These are phyloP conservation scores for Cladobotryum protrusum DNA, from an alignment of 2,329 filamentous ascomycete genomes.

Conservation along the genomic window DNA sequence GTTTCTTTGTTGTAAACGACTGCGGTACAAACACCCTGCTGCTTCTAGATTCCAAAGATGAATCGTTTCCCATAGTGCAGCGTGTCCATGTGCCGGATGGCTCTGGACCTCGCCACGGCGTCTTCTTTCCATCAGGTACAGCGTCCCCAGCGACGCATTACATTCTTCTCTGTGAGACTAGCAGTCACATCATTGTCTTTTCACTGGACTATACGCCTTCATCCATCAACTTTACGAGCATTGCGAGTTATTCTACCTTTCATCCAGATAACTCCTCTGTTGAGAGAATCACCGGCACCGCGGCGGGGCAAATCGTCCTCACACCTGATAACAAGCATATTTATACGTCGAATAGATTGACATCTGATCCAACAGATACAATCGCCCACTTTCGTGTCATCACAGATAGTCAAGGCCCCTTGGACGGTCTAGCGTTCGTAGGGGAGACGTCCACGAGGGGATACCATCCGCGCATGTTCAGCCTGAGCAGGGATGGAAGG, in stretches of 20 bases:
- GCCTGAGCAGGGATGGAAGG: constrained; percentile 27
- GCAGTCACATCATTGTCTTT: constrained; percentile 39
- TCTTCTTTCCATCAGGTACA: constrained; percentile 34
- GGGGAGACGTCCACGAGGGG: constrained; percentile 31
- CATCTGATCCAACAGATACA: constrained; percentile 38
- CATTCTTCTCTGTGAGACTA: constrained; percentile 41
- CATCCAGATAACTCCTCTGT: constrained; percentile 22
- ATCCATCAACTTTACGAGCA: constrained; percentile 28
- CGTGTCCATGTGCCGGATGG: constrained; percentile 30
- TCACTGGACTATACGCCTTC: constrained; percentile 30
- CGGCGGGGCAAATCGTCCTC: constrained; percentile 41
- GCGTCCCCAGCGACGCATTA: constrained; percentile 36
- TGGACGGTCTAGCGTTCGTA: constrained; percentile 24
- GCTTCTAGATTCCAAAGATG: constrained; percentile 37
- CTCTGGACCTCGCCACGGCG: constrained; percentile 47
- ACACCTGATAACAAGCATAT: constrained; percentile 36
- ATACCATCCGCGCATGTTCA: constrained; percentile 42
- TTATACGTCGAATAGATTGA: constrained; percentile 47
- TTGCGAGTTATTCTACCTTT: constrained; percentile 37
- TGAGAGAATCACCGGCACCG: constrained; percentile 28
- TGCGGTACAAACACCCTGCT: constrained; percentile 43
- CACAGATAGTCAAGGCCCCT: constrained; percentile 6
- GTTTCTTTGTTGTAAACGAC: constrained; percentile 44
- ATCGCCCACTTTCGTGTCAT: constrained; percentile 41
- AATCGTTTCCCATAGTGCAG: constrained; percentile 32